Base-by-base conservation (phyloP, 345 rosid genomes). In the Boechera divaricarpa region DNA sequence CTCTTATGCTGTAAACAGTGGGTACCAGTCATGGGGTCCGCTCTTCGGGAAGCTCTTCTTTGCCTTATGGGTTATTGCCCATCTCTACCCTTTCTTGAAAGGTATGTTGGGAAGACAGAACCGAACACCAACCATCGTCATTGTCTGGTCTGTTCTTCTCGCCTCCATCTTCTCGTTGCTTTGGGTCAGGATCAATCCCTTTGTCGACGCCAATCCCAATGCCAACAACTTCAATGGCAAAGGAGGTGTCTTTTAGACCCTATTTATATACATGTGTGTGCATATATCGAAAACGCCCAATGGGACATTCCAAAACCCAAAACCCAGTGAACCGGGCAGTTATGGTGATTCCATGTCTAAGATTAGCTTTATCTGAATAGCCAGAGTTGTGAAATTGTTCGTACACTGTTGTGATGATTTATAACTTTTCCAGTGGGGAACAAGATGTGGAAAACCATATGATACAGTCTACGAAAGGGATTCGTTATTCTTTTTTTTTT, bases 21-120 rank as follows among this genome's bases (percentile, higher is more conserved):
- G 99, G 4, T 95, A 95, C 85, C 99, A 95, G 64, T 95, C 99
- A 1, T 95, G 99, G 99, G 98, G 99, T 58, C 98, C 99, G 0
- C 93, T 94, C 32, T 94, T 94, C 10, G 98, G 98, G 58, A 92
- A 88, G 90, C 89, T 94, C 72, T 94, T 94, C 91, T 94, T 94
- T 2, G 98, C 98, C 51, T 71, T 95, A 28, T 95, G 99, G 99
- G 99, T 95, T 42, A 86, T 95, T 71, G 98, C 96, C 66, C 99
- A 95, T 86, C 81, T 95, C 59, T 95, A 95, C 75, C 99, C 99
- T 26, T 95, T 95, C 96, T 81, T 95, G 83, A 95, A 95, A 80
- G 99, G 99, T 89, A 72, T 95, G 52, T 24, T 95, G 82, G 99
- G 99, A 77, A 89, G 99, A 62, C 97, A 92, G 80, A 95, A 95